A percentile compares a stretch with the other conserved stretches of the same genome.
These are phyloP conservation scores for Blakeslea trispora DNA, from an alignment of 371 early-diverging fungal genomes.

Conservation along the genomic window DNA sequence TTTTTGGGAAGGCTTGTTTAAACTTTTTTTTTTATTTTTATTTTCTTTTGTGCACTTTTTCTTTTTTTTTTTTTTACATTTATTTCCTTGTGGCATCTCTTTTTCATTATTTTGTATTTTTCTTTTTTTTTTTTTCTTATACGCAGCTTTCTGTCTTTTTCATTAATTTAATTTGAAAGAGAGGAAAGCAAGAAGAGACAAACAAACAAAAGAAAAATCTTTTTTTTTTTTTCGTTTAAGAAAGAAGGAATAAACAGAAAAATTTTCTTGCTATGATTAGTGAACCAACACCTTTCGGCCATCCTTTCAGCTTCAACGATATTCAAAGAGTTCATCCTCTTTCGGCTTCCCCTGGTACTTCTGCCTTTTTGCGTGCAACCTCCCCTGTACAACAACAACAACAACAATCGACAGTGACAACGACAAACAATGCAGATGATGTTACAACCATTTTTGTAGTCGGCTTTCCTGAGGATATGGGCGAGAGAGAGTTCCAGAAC, in stretches of 20 bases:
- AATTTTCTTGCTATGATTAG: constrained; percentile 26
- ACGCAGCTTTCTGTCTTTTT: not conserved
- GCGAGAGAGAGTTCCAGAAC: constrained; percentile 94
- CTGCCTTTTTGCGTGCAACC: constrained; percentile 18
- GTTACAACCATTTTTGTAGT: constrained; percentile 96
- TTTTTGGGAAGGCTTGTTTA: constrained; percentile 10
- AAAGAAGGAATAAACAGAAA: not conserved
- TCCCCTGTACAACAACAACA: constrained; percentile 17
- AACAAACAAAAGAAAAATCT: constrained; percentile 5
- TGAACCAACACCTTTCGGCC: constrained; percentile 26
- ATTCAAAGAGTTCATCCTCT: constrained; percentile 30
- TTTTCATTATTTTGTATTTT: constrained; percentile 8
- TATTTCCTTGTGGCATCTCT: not conserved
- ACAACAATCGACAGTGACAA: not conserved
- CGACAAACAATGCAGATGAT: constrained; percentile 43
- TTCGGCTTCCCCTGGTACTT: constrained; percentile 21
- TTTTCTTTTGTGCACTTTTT: constrained; percentile 1
- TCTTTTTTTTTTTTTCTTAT: not conserved
- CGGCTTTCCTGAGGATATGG: constrained; percentile 96
- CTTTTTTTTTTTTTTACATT: constrained; percentile 3
- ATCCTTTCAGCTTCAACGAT: constrained; percentile 29
- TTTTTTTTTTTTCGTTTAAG: constrained; percentile 3
- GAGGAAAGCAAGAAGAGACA: not conserved
- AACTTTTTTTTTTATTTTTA: constrained; percentile 6
- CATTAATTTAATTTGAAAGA: not conserved